A percentile compares a stretch with the other conserved stretches of the same genome.
Conservation (phyloP, 192 early-diverging fungal genomes). For the Thamnidium elegans region DNA sequence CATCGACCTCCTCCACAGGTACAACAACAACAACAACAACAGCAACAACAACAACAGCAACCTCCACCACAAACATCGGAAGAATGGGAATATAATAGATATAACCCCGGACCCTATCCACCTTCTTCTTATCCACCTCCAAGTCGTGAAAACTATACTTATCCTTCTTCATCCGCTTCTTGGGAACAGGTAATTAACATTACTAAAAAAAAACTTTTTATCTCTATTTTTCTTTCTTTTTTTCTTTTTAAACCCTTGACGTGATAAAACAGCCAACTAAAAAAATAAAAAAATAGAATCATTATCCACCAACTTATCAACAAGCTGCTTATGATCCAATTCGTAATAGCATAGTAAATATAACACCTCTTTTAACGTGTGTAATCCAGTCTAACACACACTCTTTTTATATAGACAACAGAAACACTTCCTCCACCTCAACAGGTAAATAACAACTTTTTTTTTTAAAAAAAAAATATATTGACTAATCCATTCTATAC, state of each 20-base stretch:
- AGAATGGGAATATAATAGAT: conserved; percentile 14
- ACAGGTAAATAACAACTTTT: neutral
- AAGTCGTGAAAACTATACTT: conserved; percentile 6
- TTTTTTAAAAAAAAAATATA: neutral
- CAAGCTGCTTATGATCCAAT: conserved; percentile 26
- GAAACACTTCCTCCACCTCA: conserved; percentile 2
- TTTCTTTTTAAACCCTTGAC: too few relatives aligned
- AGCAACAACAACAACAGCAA: neutral
- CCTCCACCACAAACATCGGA: neutral
- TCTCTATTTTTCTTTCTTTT: too few relatives aligned
- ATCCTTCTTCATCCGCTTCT: conserved; percentile 10
- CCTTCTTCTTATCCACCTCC: neutral
- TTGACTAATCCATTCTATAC: too few relatives aligned
- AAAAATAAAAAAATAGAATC: neutral
- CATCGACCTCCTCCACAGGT: neutral
- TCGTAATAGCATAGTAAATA: neutral
- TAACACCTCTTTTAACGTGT: too few relatives aligned
- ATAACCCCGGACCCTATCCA: neutral
- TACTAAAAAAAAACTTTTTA: neutral
- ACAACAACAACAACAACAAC: neutral
- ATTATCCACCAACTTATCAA: neutral
- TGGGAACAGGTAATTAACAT: conserved; percentile 4
- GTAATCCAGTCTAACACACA: too few relatives aligned
- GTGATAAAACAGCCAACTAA: too few relatives aligned
- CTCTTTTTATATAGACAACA: neutral